phyloP scores from a whole-genome alignment of 192 early-diverging fungal genomes.

The Umbelopsis sp. region DNA sequence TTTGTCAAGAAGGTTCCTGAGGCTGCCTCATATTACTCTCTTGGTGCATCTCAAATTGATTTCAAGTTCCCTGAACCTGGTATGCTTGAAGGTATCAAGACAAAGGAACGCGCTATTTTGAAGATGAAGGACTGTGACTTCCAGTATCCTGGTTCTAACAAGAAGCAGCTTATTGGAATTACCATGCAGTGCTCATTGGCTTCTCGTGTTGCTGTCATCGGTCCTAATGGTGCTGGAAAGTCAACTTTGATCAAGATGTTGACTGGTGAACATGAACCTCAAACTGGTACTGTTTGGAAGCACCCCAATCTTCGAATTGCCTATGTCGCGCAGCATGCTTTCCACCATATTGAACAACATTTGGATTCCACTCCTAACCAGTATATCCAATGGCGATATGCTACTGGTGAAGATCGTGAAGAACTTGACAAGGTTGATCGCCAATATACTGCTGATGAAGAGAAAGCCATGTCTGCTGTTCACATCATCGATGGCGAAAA shows the following conservation, averaged over 20 bases:
- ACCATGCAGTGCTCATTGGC: slow-evolving; percentile 67
- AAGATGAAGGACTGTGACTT: slow-evolving; percentile 74
- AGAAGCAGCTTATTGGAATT: slow-evolving; percentile 62
- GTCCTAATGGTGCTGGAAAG: slow-evolving; percentile 77
- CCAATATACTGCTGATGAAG: slow-evolving; percentile 66
- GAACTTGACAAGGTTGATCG: slow-evolving; percentile 72
- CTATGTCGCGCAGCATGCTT: slow-evolving; percentile 86
- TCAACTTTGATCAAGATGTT: slow-evolving; percentile 75
- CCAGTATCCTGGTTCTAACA: slow-evolving; percentile 67
- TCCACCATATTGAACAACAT: slow-evolving; percentile 86
- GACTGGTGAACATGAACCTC: slow-evolving; percentile 76
- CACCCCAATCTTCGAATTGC: slow-evolving; percentile 87
- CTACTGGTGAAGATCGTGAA: slow-evolving; percentile 78
- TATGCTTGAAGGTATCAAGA: slow-evolving; percentile 74
- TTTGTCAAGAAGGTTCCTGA: slow-evolving; percentile 77
- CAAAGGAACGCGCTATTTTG: slow-evolving; percentile 75
- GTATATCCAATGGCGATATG: slow-evolving; percentile 87
- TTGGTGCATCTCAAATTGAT: slow-evolving; percentile 62
- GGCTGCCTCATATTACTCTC: slow-evolving; percentile 77
- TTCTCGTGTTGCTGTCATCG: slow-evolving; percentile 80
- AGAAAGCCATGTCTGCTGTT: slow-evolving; percentile 56
- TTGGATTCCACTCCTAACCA: slow-evolving; percentile 80
- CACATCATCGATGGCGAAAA: slow-evolving; percentile 61
- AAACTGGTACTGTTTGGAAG: slow-evolving; percentile 75
- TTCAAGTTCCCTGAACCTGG: slow-evolving; percentile 79